Evolutionary conservation across 495 filamentous ascomycete species (phyloP).

Genomic region (Parmelia sp.): DNA sequence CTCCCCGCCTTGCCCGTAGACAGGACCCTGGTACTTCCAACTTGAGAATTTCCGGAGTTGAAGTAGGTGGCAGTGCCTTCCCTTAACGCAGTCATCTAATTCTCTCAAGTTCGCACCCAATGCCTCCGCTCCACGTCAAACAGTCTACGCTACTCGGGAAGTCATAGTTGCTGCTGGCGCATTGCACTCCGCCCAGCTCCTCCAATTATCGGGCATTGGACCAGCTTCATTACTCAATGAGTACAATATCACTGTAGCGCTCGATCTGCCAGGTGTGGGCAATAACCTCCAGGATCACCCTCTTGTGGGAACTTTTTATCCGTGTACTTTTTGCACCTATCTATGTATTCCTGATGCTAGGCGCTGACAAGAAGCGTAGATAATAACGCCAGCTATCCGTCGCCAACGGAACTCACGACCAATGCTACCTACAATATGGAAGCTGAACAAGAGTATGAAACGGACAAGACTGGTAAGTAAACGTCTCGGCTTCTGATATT

Average conservation of each 20-base stretch:
- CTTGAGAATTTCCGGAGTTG: conserved; percentile 25
- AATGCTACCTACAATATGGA: conserved; percentile 27
- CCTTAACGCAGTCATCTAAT: not conserved
- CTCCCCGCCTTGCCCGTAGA: conserved; percentile 16
- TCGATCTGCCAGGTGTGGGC: conserved; percentile 50
- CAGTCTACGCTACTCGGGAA: conserved; percentile 44
- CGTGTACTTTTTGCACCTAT: conserved; percentile 18
- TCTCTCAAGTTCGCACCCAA: conserved; percentile 24
- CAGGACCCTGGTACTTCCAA: conserved; percentile 20
- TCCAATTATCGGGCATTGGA: conserved; percentile 52
- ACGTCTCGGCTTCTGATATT: not conserved
- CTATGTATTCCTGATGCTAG: not conserved
- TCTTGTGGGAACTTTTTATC: conserved; percentile 31
- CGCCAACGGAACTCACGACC: conserved; percentile 26
- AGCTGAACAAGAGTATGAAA: conserved; percentile 24
- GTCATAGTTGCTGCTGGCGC: conserved; percentile 55
- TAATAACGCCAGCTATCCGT: conserved; percentile 29
- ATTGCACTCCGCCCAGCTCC: conserved; percentile 51
- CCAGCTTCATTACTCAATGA: conserved; percentile 36
- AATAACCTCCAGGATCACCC: conserved; percentile 54
- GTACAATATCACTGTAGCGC: conserved; percentile 38
- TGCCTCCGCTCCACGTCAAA: conserved; percentile 24
- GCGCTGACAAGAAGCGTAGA: conserved; percentile 14
- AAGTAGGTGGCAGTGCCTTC: conserved; percentile 16
- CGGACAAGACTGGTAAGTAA: conserved; percentile 24